These are phyloP conservation scores for Amoebophrya sp. DNA, from an alignment of 169 alveolate genomes.

Conservation along the genomic window DNA sequence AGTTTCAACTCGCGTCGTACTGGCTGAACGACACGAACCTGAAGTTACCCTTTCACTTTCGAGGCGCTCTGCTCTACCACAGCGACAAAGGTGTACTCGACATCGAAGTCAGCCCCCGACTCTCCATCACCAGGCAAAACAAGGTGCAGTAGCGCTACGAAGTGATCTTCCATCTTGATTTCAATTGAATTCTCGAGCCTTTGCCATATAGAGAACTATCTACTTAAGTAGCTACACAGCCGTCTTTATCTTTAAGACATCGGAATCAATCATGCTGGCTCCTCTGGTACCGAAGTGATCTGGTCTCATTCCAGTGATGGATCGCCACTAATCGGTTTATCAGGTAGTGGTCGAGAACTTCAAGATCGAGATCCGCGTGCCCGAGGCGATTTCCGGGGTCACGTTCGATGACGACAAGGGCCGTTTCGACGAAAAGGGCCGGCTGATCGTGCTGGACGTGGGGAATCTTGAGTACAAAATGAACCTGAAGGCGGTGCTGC, in stretches of 20 bases:
- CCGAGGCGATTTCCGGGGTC: not conserved
- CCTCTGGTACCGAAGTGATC: too few species aligned
- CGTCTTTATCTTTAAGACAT: too few species aligned
- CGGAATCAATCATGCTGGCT: too few species aligned
- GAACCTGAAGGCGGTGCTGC: not conserved
- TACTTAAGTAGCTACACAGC: too few species aligned
- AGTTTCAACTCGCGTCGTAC: not conserved
- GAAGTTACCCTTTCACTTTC: not conserved
- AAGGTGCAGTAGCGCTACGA: not conserved
- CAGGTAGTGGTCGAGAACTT: not conserved
- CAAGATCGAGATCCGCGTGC: slow-evolving; percentile 3
- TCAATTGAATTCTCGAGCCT: too few species aligned
- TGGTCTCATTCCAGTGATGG: too few species aligned
- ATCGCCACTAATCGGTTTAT: too few species aligned
- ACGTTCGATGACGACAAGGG: not conserved
- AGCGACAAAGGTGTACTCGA: not conserved
- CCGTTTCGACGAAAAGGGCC: not conserved
- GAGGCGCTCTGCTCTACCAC: not conserved
- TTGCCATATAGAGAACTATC: too few species aligned
- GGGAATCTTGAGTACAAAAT: not conserved
- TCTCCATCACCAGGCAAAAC: not conserved
- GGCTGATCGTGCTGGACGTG: not conserved
- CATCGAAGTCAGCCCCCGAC: not conserved
- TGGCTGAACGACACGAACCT: not conserved
- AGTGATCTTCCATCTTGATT: too few species aligned